Percentiles rank a stretch among this genome's conserved stretches.
These are phyloP conservation scores for Phytophthora sp. DNA, from an alignment of 352 stramenopile species.

Conservation along the genomic window DNA sequence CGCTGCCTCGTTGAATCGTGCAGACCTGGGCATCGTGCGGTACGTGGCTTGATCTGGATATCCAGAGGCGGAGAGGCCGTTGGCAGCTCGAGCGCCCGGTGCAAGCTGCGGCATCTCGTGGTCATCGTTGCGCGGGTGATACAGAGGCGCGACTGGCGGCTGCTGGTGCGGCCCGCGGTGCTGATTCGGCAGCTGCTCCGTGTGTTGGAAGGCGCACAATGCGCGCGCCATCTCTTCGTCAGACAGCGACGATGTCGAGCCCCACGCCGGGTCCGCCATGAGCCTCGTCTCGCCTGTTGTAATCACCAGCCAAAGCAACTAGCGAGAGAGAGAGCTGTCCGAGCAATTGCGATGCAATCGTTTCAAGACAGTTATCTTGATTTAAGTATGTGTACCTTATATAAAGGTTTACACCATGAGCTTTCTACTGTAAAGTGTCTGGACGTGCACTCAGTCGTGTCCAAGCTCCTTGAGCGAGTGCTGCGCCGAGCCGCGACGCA, in stretches of 20 bases:
- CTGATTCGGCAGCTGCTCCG: constrained; percentile 7
- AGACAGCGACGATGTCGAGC: constrained; percentile 24
- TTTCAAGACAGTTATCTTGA: constrained; percentile 11
- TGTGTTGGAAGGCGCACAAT: constrained; percentile 34
- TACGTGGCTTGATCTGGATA: constrained; percentile 11
- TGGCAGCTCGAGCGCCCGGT: constrained; percentile 1
- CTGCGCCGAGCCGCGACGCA: constrained; percentile 80
- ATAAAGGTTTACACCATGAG: too few relatives aligned
- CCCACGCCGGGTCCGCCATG: constrained; percentile 44
- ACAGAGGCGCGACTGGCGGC: background rate
- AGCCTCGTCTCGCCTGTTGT: constrained; percentile 5
- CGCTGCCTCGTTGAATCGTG: constrained; percentile 11
- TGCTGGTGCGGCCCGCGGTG: constrained; percentile 6
- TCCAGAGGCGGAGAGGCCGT: constrained; percentile 5
- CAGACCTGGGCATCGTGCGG: constrained; percentile 13
- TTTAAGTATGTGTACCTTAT: constrained; percentile 12
- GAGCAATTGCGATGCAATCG: too few relatives aligned
- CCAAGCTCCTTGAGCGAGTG: constrained; percentile 80
- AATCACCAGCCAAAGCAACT: constrained; percentile 14
- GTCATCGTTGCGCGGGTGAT: background rate
- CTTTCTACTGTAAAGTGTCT: too few relatives aligned
- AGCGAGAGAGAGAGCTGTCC: background rate
- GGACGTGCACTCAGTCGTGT: constrained; percentile 22
- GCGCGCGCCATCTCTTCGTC: constrained; percentile 39
- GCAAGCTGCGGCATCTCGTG: constrained; percentile 14